These are phyloP conservation scores for Achlya hypogyna DNA, from an alignment of 352 stramenopile genomes.

Conservation along the genomic window DNA sequence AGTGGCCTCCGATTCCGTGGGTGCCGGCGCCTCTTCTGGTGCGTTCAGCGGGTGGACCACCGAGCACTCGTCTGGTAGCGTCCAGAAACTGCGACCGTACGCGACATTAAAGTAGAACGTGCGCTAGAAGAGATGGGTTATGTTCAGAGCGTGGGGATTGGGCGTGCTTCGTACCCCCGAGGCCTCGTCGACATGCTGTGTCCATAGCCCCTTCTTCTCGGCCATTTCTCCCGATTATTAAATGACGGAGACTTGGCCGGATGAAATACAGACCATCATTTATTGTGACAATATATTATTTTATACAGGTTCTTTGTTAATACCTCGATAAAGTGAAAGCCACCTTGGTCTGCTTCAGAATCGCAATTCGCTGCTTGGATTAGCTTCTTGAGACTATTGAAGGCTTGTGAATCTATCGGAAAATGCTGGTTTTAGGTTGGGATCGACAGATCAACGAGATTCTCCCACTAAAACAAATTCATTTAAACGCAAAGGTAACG, in stretches of 20 bases:
- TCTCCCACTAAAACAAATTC: too few relatives aligned
- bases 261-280: not conserved
- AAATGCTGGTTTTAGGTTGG: too few relatives aligned
- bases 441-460: too few relatives aligned
- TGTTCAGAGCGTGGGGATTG: not conserved
- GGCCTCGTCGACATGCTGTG: constrained; percentile 49
- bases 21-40: constrained; percentile 14
- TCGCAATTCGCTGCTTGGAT: too few relatives aligned
- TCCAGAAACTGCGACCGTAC: constrained; percentile 63
- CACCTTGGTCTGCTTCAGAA: too few relatives aligned
- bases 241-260: not conserved
- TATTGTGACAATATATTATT: not conserved
- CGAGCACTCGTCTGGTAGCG: constrained; percentile 42
- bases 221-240: not conserved
- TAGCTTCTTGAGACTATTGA: too few relatives aligned
- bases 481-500: too few relatives aligned
- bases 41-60: constrained; percentile 40
- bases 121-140: constrained; percentile 31
- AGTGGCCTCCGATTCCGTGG: constrained; percentile 25
- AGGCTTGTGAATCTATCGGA: too few relatives aligned
- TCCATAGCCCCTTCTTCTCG: constrained; percentile 60
- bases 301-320: too few relatives aligned
- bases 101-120: constrained; percentile 77
- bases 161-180: constrained; percentile 31
- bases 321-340: too few relatives aligned